phyloP scores from a whole-genome alignment of 345 rosid genomes.

The Brassica nigra region DNA sequence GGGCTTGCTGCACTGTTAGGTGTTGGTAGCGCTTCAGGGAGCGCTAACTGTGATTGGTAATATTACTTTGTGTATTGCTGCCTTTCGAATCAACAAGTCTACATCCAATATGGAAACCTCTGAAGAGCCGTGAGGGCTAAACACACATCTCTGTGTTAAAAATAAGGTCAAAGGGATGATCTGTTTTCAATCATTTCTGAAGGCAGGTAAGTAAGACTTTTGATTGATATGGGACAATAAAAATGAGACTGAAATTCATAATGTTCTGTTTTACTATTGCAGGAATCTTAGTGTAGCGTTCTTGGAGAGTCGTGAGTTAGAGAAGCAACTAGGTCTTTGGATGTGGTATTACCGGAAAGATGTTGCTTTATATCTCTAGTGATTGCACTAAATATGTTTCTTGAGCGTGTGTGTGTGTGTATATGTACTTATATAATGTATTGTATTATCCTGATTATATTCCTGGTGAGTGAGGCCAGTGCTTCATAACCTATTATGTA shows the following conservation, averaged over 20 bases:
- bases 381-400: constrained; percentile 2
- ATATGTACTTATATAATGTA: not conserved
- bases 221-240: not conserved
- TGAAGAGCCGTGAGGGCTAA: constrained; percentile 36
- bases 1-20: constrained; percentile 43
- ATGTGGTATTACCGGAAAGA: constrained; percentile 5
- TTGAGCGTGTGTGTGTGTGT: not conserved
- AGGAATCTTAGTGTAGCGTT: constrained; percentile 17
- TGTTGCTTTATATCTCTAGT: not conserved
- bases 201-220: not conserved
- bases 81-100: constrained; percentile 69
- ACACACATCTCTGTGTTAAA: constrained; percentile 15
- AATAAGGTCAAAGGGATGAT: constrained; percentile 1
- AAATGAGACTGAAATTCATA: not conserved
- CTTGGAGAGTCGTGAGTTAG: constrained; percentile 8
- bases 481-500: not conserved
- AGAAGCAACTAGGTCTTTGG: constrained; percentile 4
- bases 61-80: constrained; percentile 78
- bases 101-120: constrained; percentile 46
- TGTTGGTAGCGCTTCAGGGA: constrained; percentile 80
- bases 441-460: constrained; percentile 9
- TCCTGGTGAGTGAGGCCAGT: not conserved
- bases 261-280: not conserved
- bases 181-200: not conserved
- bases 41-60: constrained; percentile 85